A percentile compares a stretch with the other conserved stretches of the same genome.
Evolutionary conservation across 371 early-diverging fungal genomes (phyloP).

Genomic region (Mucor sp.): DNA sequence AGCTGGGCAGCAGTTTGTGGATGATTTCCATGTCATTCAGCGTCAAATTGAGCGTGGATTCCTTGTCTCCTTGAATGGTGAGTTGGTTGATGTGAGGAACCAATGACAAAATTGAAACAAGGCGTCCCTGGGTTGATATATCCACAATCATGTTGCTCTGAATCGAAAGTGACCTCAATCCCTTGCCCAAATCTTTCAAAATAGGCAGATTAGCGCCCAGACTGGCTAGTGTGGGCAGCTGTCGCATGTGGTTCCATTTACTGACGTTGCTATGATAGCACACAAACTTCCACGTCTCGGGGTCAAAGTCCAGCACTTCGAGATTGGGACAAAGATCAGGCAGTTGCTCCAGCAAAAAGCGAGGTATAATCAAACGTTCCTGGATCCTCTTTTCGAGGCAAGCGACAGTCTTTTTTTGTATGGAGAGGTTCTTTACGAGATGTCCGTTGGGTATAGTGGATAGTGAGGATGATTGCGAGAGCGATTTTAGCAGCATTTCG

Average conservation of each 20-base stretch:
- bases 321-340: constrained; percentile 17
- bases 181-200: constrained; percentile 4
- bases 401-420: not conserved
- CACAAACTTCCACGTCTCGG: constrained; percentile 11
- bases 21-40: constrained; percentile 16
- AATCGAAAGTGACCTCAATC: constrained; percentile 3
- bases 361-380: constrained; percentile 1
- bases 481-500: not conserved
- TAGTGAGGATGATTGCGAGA: not conserved
- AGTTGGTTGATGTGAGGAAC: constrained; percentile 6
- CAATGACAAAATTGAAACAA: constrained; percentile 5
- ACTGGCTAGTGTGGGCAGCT: constrained; percentile 10
- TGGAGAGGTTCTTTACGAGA: not conserved
- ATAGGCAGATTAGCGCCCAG: constrained; percentile 8
- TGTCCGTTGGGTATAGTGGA: constrained; percentile 4
- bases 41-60: not conserved
- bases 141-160: constrained; percentile 11
- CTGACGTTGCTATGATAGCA: not conserved
- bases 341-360: constrained; percentile 3
- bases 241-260: constrained; percentile 5
- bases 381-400: not conserved
- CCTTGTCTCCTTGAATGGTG: not conserved
- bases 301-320: constrained; percentile 13
- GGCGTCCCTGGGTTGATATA: not conserved
- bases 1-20: not conserved